Conservation (phyloP, 495 filamentous ascomycete species). For the Aspergillus sparsus region DNA sequence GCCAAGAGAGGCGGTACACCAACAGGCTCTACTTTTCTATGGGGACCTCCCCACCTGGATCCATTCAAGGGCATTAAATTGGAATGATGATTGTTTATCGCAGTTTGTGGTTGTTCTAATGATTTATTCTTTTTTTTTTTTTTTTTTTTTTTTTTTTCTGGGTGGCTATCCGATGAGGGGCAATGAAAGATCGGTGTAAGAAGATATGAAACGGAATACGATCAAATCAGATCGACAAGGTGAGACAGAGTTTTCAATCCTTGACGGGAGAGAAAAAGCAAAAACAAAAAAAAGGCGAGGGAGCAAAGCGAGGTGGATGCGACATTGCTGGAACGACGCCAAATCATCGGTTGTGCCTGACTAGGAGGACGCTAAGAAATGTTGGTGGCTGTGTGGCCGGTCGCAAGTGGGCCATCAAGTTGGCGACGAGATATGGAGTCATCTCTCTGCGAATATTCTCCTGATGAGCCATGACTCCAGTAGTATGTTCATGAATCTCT, state of each 20-base stretch:
- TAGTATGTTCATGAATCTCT: neutral
- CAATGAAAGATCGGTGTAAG: neutral
- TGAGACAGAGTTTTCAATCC: constrained; percentile 1
- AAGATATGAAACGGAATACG: constrained; percentile 13
- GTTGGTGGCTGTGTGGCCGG: constrained; percentile 3
- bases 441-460: too few species aligned
- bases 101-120: too few species aligned
- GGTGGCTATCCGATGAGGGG: neutral
- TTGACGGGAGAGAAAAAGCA: constrained; percentile 5
- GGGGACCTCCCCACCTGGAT: constrained; percentile 15
- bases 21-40: constrained; percentile 1
- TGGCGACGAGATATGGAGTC: too few species aligned
- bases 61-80: constrained; percentile 14
- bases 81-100: constrained; percentile 18
- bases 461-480: too few species aligned
- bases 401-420: neutral
- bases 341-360: constrained; percentile 23
- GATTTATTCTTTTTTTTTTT: too few species aligned
- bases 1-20: constrained; percentile 25
- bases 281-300: constrained; percentile 8
- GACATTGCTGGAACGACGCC: constrained; percentile 8
- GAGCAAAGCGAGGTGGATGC: neutral
- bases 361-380: constrained; percentile 15
- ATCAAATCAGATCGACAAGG: constrained; percentile 11
- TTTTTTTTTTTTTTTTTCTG: too few species aligned